Evolutionary conservation across 2,329 filamentous ascomycete genomes (phyloP).

Genomic region (Tympanopsis confertula): DNA sequence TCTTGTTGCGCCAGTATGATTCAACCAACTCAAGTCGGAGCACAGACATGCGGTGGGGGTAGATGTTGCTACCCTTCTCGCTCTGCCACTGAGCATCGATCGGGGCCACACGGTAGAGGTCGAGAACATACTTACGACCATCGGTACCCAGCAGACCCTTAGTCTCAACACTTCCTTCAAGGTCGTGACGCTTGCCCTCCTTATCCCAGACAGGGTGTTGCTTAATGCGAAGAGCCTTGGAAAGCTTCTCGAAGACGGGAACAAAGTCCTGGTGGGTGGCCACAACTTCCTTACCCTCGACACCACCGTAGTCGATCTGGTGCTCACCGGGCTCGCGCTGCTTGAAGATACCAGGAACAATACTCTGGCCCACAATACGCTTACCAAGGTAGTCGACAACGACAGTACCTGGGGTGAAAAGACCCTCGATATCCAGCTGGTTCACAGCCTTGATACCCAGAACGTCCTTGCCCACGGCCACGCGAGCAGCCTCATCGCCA

Average conservation of each 20-base stretch:
- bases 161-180: conserved; percentile 93
- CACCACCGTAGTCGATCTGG: conserved; percentile 96
- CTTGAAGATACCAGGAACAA: conserved; percentile 98
- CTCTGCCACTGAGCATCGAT: conserved; percentile 70
- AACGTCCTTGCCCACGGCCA: conserved; percentile 94
- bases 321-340: conserved; percentile 95
- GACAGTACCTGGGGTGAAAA: conserved; percentile 92
- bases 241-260: conserved; percentile 76
- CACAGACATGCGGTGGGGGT: conserved; percentile 94
- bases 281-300: conserved; percentile 91
- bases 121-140: conserved; percentile 91
- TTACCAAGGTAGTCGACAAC: conserved; percentile 96
- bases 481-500: conserved; percentile 87
- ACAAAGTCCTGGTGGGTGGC: conserved; percentile 81
- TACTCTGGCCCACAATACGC: conserved; percentile 92
- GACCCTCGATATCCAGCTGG: conserved; percentile 85
- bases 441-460: conserved; percentile 90
- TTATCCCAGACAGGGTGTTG: conserved; percentile 97
- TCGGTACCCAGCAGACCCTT: conserved; percentile 94
- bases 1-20: conserved; percentile 69
- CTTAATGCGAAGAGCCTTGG: conserved; percentile 82
- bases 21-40: conserved; percentile 84
- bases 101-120: conserved; percentile 88
- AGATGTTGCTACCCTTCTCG: conserved; percentile 42
- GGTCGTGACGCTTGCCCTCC: conserved; percentile 75